phyloP scores from a whole-genome alignment of 805 yeast species.

The Kluyveromyces lactis region DNA sequence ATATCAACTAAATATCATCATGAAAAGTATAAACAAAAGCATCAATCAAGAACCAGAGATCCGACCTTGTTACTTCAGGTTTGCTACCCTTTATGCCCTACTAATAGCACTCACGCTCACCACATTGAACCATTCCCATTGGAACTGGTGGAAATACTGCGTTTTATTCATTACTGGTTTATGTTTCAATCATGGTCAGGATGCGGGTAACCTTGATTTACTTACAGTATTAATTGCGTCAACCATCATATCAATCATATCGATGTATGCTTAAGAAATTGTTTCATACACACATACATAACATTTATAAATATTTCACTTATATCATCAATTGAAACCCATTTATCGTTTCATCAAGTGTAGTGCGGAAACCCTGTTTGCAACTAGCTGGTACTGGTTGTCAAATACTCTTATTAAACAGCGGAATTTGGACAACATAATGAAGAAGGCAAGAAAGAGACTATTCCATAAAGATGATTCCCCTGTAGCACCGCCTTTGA shows the following conservation, averaged over 20 bases:
- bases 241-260: not conserved
- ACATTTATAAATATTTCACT: too few relatives aligned
- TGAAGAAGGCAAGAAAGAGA: slow-evolving; percentile 2
- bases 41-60: not conserved
- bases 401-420: not conserved
- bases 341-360: too few relatives aligned
- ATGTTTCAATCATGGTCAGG: not conserved
- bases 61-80: not conserved
- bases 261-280: not conserved
- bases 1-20: not conserved
- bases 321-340: too few relatives aligned
- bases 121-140: slow-evolving; percentile 1
- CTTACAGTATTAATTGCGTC: not conserved
- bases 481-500: slow-evolving; percentile 1
- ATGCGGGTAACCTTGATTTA: slow-evolving; percentile 1
- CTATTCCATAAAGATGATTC: slow-evolving; percentile 1
- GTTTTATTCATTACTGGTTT: slow-evolving; percentile 1
- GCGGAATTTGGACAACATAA: not conserved
- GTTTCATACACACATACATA: not conserved
- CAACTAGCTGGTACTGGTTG: too few relatives aligned
- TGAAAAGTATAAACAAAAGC: not conserved
- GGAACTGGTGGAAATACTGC: slow-evolving; percentile 4
- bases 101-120: slow-evolving; percentile 1
- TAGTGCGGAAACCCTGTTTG: too few relatives aligned
- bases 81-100: not conserved